A percentile compares a stretch with the other conserved stretches of the same genome.
Evolutionary conservation across 192 early-diverging fungal species (phyloP).

Genomic region (Rhizophagus clarus): DNA sequence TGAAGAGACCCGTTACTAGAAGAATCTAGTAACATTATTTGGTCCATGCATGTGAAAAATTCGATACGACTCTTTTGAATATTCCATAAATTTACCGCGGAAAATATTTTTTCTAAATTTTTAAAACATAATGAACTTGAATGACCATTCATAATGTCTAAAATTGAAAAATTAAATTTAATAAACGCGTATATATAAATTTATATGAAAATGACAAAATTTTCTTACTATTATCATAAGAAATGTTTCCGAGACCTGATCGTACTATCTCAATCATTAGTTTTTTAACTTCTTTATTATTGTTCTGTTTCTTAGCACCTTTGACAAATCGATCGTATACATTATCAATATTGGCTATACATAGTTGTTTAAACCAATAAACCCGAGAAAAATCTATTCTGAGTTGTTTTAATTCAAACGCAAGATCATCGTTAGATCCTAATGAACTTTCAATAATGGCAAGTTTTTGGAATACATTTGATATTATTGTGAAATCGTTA

Average conservation of each 20-base stretch:
- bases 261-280: conserved; percentile 15
- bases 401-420: neutral
- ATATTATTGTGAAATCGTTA: conserved; percentile 1
- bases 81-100: conserved; percentile 25
- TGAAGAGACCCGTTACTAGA: no score
- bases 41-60: conserved; percentile 21
- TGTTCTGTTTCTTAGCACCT: neutral
- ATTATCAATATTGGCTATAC: conserved; percentile 1
- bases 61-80: conserved; percentile 11
- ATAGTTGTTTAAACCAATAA: conserved; percentile 27
- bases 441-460: conserved; percentile 19
- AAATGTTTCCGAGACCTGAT: neutral
- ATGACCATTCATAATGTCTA: neutral
- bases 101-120: conserved; percentile 22
- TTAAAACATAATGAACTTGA: neutral
- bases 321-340: conserved; percentile 17
- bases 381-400: conserved; percentile 3
- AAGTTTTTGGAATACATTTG: conserved; percentile 16
- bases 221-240: neutral
- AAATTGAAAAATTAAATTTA: neutral
- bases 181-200: neutral
- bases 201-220: neutral
- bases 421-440: neutral
- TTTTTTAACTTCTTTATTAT: conserved; percentile 1
- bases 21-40: conserved; percentile 2